These are phyloP conservation scores for Begonia peltatifolia DNA, from an alignment of 306 rosid species.

Conservation along the genomic window DNA sequence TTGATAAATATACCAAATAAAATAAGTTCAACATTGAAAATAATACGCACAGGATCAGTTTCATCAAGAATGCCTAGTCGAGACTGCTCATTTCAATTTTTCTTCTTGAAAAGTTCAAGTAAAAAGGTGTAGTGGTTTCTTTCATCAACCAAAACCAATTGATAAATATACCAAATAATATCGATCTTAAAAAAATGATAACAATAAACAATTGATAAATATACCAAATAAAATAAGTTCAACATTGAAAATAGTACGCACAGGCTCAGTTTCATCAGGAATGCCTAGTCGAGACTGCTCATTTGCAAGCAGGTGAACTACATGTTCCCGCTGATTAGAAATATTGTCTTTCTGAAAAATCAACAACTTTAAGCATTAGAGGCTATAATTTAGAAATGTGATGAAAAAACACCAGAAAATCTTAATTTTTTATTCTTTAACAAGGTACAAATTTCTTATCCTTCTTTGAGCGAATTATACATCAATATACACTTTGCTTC, in stretches of 20 bases:
- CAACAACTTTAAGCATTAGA: constrained; percentile 13
- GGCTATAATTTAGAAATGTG: constrained; percentile 1
- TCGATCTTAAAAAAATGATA: neutral
- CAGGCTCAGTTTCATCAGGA: constrained; percentile 63
- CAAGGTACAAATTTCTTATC: too few relatives aligned
- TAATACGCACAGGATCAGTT: constrained; percentile 55
- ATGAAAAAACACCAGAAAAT: too few relatives aligned
- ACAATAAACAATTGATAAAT: neutral
- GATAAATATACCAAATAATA: too few relatives aligned
- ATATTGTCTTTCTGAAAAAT: constrained; percentile 71
- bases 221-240: too few relatives aligned
- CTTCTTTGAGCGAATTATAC: too few relatives aligned
- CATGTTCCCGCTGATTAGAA: constrained; percentile 80
- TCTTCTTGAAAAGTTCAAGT: too few relatives aligned
- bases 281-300: constrained; percentile 73
- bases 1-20: too few relatives aligned
- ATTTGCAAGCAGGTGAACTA: constrained; percentile 80
- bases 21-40: too few relatives aligned
- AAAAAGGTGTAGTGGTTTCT: too few relatives aligned
- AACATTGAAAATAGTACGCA: constrained; percentile 18
- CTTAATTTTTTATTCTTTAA: too few relatives aligned
- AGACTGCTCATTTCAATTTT: constrained; percentile 49
- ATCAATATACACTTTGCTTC: too few relatives aligned
- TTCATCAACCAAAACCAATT: too few relatives aligned
- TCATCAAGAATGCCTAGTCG: constrained; percentile 57